Evolutionary conservation across 257 asterid genomes (phyloP).

Genomic region (Gardenia jasminoides): DNA sequence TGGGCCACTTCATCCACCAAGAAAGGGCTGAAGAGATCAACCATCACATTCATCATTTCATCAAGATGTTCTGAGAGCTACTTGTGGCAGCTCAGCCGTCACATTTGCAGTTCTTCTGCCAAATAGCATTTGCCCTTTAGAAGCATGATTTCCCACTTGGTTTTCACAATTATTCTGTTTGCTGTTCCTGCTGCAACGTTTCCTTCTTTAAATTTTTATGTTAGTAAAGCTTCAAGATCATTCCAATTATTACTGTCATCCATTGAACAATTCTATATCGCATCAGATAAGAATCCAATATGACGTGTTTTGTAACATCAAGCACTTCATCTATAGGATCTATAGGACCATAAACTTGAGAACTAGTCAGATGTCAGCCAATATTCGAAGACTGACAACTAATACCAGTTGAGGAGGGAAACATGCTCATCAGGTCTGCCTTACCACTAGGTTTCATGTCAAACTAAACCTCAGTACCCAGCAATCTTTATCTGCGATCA

Average conservation of each 20-base stretch:
- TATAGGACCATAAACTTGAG: background rate
- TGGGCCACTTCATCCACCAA: constrained; percentile 83
- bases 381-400: background rate
- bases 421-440: background rate
- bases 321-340: background rate
- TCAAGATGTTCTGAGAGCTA: constrained; percentile 35
- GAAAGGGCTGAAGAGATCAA: constrained; percentile 65
- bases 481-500: background rate
- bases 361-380: background rate
- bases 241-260: too few relatives aligned
- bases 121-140: too few relatives aligned
- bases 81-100: background rate
- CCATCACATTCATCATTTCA: constrained; percentile 47
- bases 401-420: background rate
- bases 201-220: background rate
- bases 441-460: too few relatives aligned
- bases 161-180: background rate
- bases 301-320: background rate
- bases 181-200: too few relatives aligned
- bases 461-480: background rate
- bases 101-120: background rate
- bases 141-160: background rate
- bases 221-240: background rate
- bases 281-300: background rate
- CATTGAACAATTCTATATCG: too few relatives aligned